Base-by-base conservation (phyloP, 2,329 filamentous ascomycete genomes). In the Colletotrichum nymphaeae region DNA sequence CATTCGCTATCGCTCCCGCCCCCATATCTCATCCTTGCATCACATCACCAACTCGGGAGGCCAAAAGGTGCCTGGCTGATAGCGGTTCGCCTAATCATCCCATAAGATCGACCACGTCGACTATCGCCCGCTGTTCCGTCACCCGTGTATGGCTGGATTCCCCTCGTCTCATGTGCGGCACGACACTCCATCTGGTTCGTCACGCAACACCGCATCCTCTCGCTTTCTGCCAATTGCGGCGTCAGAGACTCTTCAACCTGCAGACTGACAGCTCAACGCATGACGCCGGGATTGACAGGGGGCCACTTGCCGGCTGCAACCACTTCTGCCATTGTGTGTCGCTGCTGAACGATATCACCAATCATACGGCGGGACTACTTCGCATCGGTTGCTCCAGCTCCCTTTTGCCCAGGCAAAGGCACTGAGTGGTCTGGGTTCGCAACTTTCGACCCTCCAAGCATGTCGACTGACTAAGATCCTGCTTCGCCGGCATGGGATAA, bases 11-110 rank as follows among this genome's bases (percentile, higher is more conserved):
- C 22, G n/a, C 49, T 37, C 14, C 56, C 49, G 26, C 24, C 14
- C 57, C 24, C 35, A 30, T 71, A 28, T 56, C 22, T 65, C 59
- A 73, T 56, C 60, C 70, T 70, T 70, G 70, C 62, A 52, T 65
- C 70, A 28, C 67, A 73, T 73, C 70, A 73, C 62, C 66, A 37
- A 64, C 60, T 16, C 35, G 49, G 24, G 52, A 42, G 14, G 42
- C 26, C 55, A 22, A 28, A 59, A n/a, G 57, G 8, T n/a, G 11
- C 8, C 5, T 56, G 42, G 22, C 46, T 28, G n/a, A 28, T 11
- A 16, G 11, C 30, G 67, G 60, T 60, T 65, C 35, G 70, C 46
- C 19, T 56, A 30, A 56, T 62, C 53, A 28, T 70, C 66, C 52
- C 24, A 59, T 55, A 35, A 24, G 55, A 73, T 70, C 60, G 56